Conservation (phyloP, 2,329 filamentous ascomycete genomes). For the Sclerotinia minor region DNA sequence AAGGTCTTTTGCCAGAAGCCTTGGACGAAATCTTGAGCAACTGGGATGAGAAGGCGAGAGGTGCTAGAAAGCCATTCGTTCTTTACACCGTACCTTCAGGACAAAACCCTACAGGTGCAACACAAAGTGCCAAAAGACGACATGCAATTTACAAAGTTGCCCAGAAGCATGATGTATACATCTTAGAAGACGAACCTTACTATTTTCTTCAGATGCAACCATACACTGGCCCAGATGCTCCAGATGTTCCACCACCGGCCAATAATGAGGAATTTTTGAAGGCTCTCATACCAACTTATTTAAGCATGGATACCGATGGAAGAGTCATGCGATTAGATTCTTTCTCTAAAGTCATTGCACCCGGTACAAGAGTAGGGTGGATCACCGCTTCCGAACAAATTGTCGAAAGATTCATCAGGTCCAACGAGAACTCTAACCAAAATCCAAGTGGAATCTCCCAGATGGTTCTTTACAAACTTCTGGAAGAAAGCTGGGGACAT, state of each 20-base stretch:
- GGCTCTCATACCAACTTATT: constrained; percentile 69
- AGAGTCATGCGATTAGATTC: constrained; percentile 89
- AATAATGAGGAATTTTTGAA: constrained; percentile 72
- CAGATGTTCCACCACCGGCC: constrained; percentile 48
- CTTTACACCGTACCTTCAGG: constrained; percentile 72
- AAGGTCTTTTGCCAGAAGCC: constrained; percentile 62
- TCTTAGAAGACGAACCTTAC: constrained; percentile 74
- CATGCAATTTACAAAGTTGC: constrained; percentile 64
- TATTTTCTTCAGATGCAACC: constrained; percentile 70
- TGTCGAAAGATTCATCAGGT: constrained; percentile 65
- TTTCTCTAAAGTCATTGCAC: constrained; percentile 87
- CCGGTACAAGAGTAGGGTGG: constrained; percentile 83
- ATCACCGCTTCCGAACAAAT: constrained; percentile 84
- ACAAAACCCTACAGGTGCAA: constrained; percentile 75
- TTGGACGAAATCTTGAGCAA: constrained; percentile 63
- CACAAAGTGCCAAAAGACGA: constrained; percentile 59
- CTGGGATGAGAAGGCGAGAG: constrained; percentile 60
- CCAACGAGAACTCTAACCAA: constrained; percentile 82
- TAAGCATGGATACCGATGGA: constrained; percentile 82
- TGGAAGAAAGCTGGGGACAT: constrained; percentile 95
- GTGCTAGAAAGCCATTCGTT: constrained; percentile 64
- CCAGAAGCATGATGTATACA: constrained; percentile 70
- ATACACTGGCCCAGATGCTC: constrained; percentile 44
- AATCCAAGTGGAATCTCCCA: constrained; percentile 84
- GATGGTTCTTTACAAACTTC: constrained; percentile 78